Evolutionary conservation across 257 asterid genomes (phyloP).

Genomic region (Nemophila menziesii): DNA sequence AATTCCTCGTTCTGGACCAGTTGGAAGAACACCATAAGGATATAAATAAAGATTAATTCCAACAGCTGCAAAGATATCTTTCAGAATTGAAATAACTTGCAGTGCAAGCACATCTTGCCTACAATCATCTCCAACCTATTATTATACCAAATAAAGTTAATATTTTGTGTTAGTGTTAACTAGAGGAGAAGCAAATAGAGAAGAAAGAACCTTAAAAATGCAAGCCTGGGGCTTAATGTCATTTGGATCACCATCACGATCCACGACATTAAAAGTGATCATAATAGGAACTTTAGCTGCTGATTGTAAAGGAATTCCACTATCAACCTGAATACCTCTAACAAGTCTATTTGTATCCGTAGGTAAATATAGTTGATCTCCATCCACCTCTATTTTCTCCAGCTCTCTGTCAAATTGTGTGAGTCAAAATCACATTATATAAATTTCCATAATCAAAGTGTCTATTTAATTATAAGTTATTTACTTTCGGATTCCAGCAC

Average conservation of each 20-base stretch:
- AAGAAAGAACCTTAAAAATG: slow-evolving; percentile 68
- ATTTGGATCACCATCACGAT: slow-evolving; percentile 68
- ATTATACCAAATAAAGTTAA: slow-evolving; percentile 16
- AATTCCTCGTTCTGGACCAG: slow-evolving; percentile 96
- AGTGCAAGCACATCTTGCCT: slow-evolving; percentile 97
- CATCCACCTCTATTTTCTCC: slow-evolving; percentile 79
- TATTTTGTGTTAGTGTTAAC: slow-evolving; percentile 12
- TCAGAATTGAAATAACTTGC: slow-evolving; percentile 95
- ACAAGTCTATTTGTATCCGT: slow-evolving; percentile 86
- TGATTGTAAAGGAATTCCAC: slow-evolving; percentile 97
- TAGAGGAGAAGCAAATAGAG: neutral
- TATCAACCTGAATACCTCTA: slow-evolving; percentile 80
- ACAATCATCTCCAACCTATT: slow-evolving; percentile 99
- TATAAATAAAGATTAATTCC: slow-evolving; percentile 73
- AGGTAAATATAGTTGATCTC: slow-evolving; percentile 95
- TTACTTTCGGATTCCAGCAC: slow-evolving; percentile 94
- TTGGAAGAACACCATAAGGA: slow-evolving; percentile 98
- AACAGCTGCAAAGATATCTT: slow-evolving; percentile 85
- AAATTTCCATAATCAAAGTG: neutral
- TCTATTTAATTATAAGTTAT: neutral
- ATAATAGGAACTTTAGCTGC: slow-evolving; percentile 99
- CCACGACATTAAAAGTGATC: slow-evolving; percentile 95
- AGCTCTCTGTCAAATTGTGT: slow-evolving; percentile 43
- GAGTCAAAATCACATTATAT: neutral
- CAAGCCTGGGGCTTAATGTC: slow-evolving; percentile 95